Evolutionary conservation across 371 early-diverging fungal species (phyloP).

Genomic region (Rhizopus sp.): DNA sequence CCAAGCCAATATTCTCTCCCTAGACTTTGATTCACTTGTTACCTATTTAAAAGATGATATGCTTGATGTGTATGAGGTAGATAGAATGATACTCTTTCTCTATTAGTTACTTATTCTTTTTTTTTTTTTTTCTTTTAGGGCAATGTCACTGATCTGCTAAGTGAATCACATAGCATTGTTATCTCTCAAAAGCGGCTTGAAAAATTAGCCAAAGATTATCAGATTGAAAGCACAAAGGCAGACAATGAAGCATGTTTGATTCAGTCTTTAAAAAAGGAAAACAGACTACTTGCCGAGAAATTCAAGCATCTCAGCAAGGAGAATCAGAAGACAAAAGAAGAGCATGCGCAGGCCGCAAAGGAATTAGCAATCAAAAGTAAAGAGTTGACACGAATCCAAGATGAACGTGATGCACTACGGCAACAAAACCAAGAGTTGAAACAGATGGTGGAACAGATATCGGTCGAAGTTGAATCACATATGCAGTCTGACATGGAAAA

Average conservation of each 20-base stretch:
- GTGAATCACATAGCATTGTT: slow-evolving; percentile 73
- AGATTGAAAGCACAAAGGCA: slow-evolving; percentile 58
- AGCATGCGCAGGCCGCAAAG: slow-evolving; percentile 67
- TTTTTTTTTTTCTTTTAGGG: slow-evolving; percentile 40
- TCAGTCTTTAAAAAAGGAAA: slow-evolving; percentile 65
- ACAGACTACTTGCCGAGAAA: slow-evolving; percentile 63
- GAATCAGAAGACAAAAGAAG: slow-evolving; percentile 63
- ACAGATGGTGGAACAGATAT: slow-evolving; percentile 52
- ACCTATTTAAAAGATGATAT: slow-evolving; percentile 85
- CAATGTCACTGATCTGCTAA: slow-evolving; percentile 63
- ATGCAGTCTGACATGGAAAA: slow-evolving; percentile 77
- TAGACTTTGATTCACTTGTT: slow-evolving; percentile 82
- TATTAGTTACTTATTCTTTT: neutral
- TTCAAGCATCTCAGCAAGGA: slow-evolving; percentile 57
- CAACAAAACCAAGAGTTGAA: slow-evolving; percentile 55
- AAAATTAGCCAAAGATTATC: slow-evolving; percentile 71
- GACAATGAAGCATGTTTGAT: slow-evolving; percentile 68
- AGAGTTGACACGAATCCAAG: slow-evolving; percentile 56
- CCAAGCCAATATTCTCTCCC: slow-evolving; percentile 69
- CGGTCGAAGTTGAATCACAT: slow-evolving; percentile 64
- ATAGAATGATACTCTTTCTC: slow-evolving; percentile 1
- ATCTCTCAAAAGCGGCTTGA: slow-evolving; percentile 69
- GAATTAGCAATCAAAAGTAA: slow-evolving; percentile 54
- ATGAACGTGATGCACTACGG: slow-evolving; percentile 63
- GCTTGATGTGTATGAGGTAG: slow-evolving; percentile 64